Base-by-base conservation (phyloP, 305 asterid species). In the Lippia alba region DNA sequence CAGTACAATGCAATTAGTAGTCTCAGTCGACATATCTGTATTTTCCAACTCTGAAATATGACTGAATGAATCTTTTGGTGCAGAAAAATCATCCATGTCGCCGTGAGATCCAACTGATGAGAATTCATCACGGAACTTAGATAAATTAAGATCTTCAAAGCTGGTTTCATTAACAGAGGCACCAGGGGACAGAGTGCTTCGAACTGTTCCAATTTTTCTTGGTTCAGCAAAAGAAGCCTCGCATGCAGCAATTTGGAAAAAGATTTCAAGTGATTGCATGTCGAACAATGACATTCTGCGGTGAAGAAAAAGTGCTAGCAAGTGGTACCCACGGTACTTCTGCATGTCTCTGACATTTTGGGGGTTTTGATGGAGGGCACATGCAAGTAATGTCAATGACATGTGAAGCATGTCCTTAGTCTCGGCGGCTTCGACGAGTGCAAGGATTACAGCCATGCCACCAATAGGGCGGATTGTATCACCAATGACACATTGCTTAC, bases 351-450 rank as follows among this genome's bases (percentile, higher is more conserved):
- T 80, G 73, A 91, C 87, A 73, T 95, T 92, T 86, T 92, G 99
- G 46, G 99, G 99, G 77, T 92, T 95, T 83, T 95, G 98, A 79
- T 91, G 91, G 79, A 95, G 96, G 20, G 97, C 89, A 73, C 91
- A 80, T 64, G 99, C 97, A 69, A 95, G 96, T 69, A 91, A 70
- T 39, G 85, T 85, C 79, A 95, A 79, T 55, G 99, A 85, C 99
- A 95, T 95, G 85, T 92, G 99, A 85, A 95, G 95, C 99, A 95
- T 95, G 71, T 92, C 99, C 85, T 89, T 83, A 49, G 93, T 90
- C 84, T 95, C 98, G 78, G 99, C 95, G 48, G 98, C 97, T 86
- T 95, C 99, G 72, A 95, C 90, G 64, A 95, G 97, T 71, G 99
- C 96, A 75, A 95, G 96, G 71, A 90, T 92, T 83, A 89, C 91